A percentile compares a stretch with the other conserved stretches of the same genome.
These are phyloP conservation scores for Boletus edulis DNA, from an alignment of 768 basidiomycete genomes.

Conservation along the genomic window DNA sequence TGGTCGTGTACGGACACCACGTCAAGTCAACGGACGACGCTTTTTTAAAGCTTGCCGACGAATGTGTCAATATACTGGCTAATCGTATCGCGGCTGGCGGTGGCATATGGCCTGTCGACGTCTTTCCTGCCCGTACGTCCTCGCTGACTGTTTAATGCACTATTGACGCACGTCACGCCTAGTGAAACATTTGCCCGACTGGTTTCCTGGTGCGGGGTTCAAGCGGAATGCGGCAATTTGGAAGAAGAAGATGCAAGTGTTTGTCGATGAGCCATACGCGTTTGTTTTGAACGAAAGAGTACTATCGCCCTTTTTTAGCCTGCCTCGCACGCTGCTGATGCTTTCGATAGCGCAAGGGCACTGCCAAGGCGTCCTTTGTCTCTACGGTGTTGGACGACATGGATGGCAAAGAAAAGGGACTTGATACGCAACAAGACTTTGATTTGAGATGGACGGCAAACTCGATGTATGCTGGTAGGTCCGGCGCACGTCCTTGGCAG, in stretches of 20 bases:
- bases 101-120: conserved; percentile 42
- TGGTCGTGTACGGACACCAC: conserved; percentile 63
- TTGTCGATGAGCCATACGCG: conserved; percentile 61
- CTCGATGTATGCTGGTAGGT: conserved; percentile 63
- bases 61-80: conserved; percentile 39
- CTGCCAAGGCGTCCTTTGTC: conserved; percentile 39
- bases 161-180: conserved; percentile 1
- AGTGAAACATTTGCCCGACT: conserved; percentile 58
- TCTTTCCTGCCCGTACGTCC: conserved; percentile 35
- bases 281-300: conserved; percentile 59
- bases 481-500: neutral
- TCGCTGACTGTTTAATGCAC: neutral
- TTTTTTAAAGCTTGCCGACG: conserved; percentile 41
- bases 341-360: conserved; percentile 33
- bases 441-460: conserved; percentile 83
- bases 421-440: conserved; percentile 45
- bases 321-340: neutral
- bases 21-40: conserved; percentile 38
- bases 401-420: neutral
- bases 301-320: neutral
- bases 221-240: conserved; percentile 56
- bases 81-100: conserved; percentile 44
- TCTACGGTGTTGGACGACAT: conserved; percentile 49
- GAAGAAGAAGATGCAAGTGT: conserved; percentile 64
- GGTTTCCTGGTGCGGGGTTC: conserved; percentile 70